Conservation (phyloP, 2,329 filamentous ascomycete species). For the Epichloe amarillans region DNA sequence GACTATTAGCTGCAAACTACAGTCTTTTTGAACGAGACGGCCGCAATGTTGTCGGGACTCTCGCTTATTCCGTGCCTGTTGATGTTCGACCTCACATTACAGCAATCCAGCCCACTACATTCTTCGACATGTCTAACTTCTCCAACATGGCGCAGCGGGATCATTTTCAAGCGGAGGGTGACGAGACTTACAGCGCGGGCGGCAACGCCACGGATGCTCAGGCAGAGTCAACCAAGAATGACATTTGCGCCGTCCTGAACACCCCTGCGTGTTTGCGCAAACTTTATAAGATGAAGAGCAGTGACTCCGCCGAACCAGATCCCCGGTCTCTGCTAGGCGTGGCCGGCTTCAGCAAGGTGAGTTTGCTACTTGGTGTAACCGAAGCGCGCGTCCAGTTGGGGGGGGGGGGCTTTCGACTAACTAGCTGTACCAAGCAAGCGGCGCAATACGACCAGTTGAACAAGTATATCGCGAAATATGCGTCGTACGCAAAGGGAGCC, state of each 20-base stretch:
- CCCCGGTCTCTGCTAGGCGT: constrained; percentile 54
- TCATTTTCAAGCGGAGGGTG: background rate
- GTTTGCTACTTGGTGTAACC: background rate
- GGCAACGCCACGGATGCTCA: background rate
- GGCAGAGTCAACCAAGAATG: constrained; percentile 3
- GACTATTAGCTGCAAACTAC: constrained; percentile 34
- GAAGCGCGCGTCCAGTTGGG: background rate
- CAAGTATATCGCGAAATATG: constrained; percentile 40
- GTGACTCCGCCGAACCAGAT: constrained; percentile 39
- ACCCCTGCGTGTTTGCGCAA: constrained; percentile 31
- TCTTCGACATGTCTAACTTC: constrained; percentile 8
- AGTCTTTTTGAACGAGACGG: constrained; percentile 20
- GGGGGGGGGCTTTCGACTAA: background rate
- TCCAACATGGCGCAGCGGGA: background rate
- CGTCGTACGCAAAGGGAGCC: constrained; percentile 34
- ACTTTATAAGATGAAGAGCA: constrained; percentile 28
- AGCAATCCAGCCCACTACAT: constrained; percentile 35
- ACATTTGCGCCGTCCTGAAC: constrained; percentile 23
- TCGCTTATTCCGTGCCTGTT: constrained; percentile 25
- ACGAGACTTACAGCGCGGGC: background rate
- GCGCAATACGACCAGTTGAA: constrained; percentile 41
- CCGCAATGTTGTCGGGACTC: constrained; percentile 27
- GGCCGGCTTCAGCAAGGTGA: constrained; percentile 27
- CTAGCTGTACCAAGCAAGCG: constrained; percentile 25
- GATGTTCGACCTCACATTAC: constrained; percentile 21